Evolutionary conservation across 257 asterid species (phyloP).

Genomic region (Przewalskia tangutica): DNA sequence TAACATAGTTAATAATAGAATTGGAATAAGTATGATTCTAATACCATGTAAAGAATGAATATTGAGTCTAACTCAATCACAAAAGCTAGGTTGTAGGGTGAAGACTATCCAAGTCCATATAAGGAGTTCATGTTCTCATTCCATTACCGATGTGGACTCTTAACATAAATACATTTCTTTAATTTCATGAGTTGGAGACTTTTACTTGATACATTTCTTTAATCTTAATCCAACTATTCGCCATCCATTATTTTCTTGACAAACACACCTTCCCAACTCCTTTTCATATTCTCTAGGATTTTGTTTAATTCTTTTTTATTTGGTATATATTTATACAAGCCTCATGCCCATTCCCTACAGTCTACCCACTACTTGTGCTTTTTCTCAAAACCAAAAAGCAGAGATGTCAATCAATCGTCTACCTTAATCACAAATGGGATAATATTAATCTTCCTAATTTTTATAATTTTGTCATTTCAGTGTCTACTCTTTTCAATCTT

Average conservation of each 20-base stretch:
- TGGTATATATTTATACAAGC: background rate
- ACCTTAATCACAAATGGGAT: background rate
- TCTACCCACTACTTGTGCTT: background rate
- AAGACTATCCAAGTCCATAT: no score
- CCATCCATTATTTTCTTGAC: constrained; percentile 1
- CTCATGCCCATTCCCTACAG: background rate
- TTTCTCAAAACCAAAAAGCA: background rate
- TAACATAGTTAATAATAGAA: no score
- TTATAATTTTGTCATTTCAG: background rate
- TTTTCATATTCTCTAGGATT: background rate
- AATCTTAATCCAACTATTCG: constrained; percentile 7
- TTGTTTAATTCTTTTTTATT: background rate
- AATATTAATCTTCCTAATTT: background rate
- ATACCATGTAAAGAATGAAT: no score
- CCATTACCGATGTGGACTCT: no score
- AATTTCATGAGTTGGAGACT: background rate
- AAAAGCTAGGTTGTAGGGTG: no score
- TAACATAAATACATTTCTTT: no score
- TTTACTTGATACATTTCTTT: background rate
- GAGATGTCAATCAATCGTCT: background rate
- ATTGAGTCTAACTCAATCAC: no score
- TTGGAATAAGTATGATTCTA: no score
- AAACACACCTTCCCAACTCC: background rate
- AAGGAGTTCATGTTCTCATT: no score
- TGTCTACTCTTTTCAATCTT: background rate